Evolutionary conservation across 2,329 filamentous ascomycete genomes (phyloP).

Genomic region (Colletotrichum echinochloae): DNA sequence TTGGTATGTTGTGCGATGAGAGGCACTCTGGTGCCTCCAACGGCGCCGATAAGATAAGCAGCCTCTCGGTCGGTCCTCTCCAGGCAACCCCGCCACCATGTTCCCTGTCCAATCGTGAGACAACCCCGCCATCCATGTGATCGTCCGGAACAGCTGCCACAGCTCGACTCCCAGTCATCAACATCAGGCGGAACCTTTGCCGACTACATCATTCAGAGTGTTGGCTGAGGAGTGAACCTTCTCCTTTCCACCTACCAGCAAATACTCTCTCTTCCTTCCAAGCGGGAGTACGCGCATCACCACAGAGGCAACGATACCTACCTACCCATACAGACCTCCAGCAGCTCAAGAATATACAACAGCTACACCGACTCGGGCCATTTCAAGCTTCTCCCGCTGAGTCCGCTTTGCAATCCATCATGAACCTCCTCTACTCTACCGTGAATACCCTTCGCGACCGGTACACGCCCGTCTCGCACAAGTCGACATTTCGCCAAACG

Average conservation of each 20-base stretch:
- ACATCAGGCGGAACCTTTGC: constrained; percentile 38
- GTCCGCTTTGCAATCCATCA: constrained; percentile 52
- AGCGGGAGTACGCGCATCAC: background rate
- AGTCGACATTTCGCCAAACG: constrained; percentile 91
- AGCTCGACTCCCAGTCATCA: constrained; percentile 35
- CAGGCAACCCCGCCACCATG: constrained; percentile 36
- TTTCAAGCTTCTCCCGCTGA: background rate
- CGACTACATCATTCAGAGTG: constrained; percentile 33
- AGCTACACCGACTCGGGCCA: background rate
- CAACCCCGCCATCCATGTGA: constrained; percentile 44
- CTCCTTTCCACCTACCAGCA: constrained; percentile 10
- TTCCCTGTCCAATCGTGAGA: constrained; percentile 41
- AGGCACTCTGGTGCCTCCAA: too few relatives aligned
- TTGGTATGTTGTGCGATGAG: background rate
- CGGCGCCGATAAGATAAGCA: constrained; percentile 41
- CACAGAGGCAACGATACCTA: constrained; percentile 4
- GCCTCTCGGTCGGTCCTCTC: background rate
- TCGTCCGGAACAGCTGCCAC: constrained; percentile 40
- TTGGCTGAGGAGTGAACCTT: constrained; percentile 5
- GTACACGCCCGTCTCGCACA: constrained; percentile 89
- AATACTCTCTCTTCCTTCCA: background rate
- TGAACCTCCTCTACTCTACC: constrained; percentile 94
- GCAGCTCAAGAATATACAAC: background rate
- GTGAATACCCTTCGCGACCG: constrained; percentile 92
- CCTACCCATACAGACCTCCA: background rate